Evolutionary conservation across 768 basidiomycete genomes (phyloP), one percentile per base, ranked within the genome.

Genomic region (Filobasidium floriforme): DNA sequence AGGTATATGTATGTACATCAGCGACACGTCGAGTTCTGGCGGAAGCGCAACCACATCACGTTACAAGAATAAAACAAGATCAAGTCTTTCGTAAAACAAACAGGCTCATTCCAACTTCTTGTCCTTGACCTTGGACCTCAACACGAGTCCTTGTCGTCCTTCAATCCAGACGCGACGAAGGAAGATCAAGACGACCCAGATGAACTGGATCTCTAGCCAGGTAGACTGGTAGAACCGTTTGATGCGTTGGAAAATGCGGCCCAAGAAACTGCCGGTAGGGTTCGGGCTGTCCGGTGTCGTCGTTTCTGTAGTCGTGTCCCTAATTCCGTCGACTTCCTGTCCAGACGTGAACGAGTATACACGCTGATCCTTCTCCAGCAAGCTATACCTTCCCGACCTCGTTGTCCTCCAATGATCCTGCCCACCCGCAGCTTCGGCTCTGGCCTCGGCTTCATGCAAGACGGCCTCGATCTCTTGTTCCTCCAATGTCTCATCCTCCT

Each of bases 121-220:
- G 5, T 15, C 46, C 46, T 49, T 49, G 18, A 49, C 22, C 46
- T 49, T 49, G 46, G 54, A 57, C 14, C 54, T 6, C 14, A 57
- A 26, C 5, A 57, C 24, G 18, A 57, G 29, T 22, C 54, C 54
- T 57, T 32, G 22, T 4, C 54, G 15, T 15, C 54, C 54, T 57
- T 57, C 54, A n/a, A 57, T 57, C 54, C 54, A 57, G 54, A 57
- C 54, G 22, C 54, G 54, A 26, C 54, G 54, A 14, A 57, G 29
- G 54, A 57, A 57, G 24, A 57, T 26, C 24, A 57, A 32, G 54
- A 57, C 54, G 15, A 57, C 54, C 54, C 54, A 57, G 54, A 57
- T 57, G 54, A 24, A 57, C 26, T 57, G 54, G 24, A 57, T 32
- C 54, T 57, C 54, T 15, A 57, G 5, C 54, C 54, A 57, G 54